Evolutionary conservation across 1,284 basidiomycete species (phyloP).

Genomic region (Cryptococcus sp.): DNA sequence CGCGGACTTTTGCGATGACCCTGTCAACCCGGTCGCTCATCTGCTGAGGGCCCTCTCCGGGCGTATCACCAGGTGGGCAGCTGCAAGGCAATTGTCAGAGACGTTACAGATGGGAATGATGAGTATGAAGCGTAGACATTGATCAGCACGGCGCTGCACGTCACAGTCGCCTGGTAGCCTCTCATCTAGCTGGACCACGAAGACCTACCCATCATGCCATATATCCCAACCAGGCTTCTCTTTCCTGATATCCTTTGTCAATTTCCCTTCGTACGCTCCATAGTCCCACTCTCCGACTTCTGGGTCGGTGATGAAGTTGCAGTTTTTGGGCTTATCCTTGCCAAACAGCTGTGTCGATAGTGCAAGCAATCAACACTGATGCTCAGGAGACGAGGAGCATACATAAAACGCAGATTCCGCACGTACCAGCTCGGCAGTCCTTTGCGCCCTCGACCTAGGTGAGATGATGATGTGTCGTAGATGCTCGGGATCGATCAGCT

Average conservation of each 20-base stretch:
- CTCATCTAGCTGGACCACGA: background rate
- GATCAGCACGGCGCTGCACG: background rate
- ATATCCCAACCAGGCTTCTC: constrained; percentile 71
- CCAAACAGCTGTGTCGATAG: constrained; percentile 43
- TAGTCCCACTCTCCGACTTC: constrained; percentile 77
- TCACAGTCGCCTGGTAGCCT: background rate
- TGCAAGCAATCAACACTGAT: no score
- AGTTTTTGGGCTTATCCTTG: constrained; percentile 34
- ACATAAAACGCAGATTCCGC: no score
- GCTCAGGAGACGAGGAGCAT: no score
- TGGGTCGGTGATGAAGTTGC: constrained; percentile 40
- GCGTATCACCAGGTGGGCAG: constrained; percentile 64
- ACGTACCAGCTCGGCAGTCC: constrained; percentile 70
- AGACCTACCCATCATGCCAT: constrained; percentile 73
- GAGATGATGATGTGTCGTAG: constrained; percentile 78
- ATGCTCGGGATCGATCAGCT: constrained; percentile 74
- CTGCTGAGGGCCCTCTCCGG: constrained; percentile 76
- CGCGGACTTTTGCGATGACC: constrained; percentile 72
- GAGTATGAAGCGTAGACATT: background rate
- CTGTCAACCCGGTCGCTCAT: constrained; percentile 76
- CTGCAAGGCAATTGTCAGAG: constrained; percentile 51
- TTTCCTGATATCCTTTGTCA: constrained; percentile 70
- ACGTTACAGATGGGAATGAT: background rate
- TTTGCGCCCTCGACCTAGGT: constrained; percentile 77
- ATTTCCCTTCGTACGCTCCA: constrained; percentile 82